Base-by-base conservation (phyloP, 805 yeast genomes). In the Pichia heedii region DNA sequence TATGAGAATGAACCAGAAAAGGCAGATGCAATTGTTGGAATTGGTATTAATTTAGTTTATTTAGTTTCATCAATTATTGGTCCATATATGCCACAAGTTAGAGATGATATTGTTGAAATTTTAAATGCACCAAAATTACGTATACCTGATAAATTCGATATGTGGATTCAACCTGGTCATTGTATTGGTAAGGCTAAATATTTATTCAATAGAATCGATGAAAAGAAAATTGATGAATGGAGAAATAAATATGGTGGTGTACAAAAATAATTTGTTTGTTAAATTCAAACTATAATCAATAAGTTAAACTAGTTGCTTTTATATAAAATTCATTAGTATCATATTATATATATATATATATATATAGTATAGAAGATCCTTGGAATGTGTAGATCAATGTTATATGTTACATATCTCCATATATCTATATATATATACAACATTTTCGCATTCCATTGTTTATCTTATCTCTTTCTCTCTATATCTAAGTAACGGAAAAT, bases 1-100 rank as follows among this genome's bases (percentile, higher is more conserved):
- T 86, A 79, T 65, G 76, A 78, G 44, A 77, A 86, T 57, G 61
- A 67, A 39, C 95, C 96, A 36, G 85, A 74, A 29, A 79, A 77
- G 56, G 77, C 95, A 13, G 96, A 88, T 58, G 95, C 96, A 3
- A 95, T 90, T 41, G 84, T 93, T 44, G 95, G 85, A 50, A 83
- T 86, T 42, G 97, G 95, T 47, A 70, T 93, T 62, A 93, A 90
- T 67, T 70, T 90, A 60, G 78, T 90, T 40, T 89, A 88, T 66
- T 67, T 87, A 50, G 79, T 93, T n/a, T 77, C 90, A 36, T 79
- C 96, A 0, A 65, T 93, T 41, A 73, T 88, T 43, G 70, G 76
- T 39, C 98, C 99, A 52, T 93, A 73, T 68, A 86, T 93, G 79
- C 99, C 99, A 36, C 88, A 76, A 50, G 83, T 89, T 32, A 64